Conservation (phyloP, 208 protist species). For the Spongospora subterranea region DNA sequence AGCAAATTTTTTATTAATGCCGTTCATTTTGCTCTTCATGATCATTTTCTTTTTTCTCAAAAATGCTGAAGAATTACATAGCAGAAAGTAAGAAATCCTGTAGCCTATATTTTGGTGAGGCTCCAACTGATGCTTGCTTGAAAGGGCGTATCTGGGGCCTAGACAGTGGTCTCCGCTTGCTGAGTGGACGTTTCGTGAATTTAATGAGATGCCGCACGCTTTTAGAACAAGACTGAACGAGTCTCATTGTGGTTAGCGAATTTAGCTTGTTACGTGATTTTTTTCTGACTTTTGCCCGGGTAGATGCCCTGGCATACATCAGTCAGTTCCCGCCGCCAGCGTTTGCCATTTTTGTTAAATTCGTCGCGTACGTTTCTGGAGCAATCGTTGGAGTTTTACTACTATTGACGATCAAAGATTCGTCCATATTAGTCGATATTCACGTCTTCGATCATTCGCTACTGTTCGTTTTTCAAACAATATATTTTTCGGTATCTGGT, state of each 20-base stretch:
- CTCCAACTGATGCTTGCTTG: not conserved
- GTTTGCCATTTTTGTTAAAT: not conserved
- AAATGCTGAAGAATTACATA: constrained; percentile 48
- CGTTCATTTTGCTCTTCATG: constrained; percentile 53
- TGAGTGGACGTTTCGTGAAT: constrained; percentile 43
- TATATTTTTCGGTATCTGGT: not conserved
- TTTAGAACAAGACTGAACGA: constrained; percentile 5
- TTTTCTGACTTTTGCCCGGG: not conserved
- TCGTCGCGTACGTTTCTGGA: constrained; percentile 30
- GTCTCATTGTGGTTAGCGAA: not conserved
- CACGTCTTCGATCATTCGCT: constrained; percentile 33
- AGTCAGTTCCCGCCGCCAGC: constrained; percentile 20
- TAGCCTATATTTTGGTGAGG: not conserved
- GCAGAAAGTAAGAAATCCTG: not conserved
- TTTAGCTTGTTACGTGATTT: not conserved
- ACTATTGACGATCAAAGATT: not conserved
- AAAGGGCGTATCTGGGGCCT: constrained; percentile 15
- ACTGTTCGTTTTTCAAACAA: not conserved
- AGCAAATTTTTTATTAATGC: constrained; percentile 40
- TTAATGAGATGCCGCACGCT: constrained; percentile 44
- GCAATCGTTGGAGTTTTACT: constrained; percentile 15
- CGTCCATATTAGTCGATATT: not conserved
- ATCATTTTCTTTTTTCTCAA: constrained; percentile 41
- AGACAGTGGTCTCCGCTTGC: constrained; percentile 36
- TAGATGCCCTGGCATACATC: constrained; percentile 35